A percentile compares a stretch with the other conserved stretches of the same genome.
These are phyloP conservation scores for Clavispora phyllophila DNA, from an alignment of 805 yeast species.

Conservation along the genomic window DNA sequence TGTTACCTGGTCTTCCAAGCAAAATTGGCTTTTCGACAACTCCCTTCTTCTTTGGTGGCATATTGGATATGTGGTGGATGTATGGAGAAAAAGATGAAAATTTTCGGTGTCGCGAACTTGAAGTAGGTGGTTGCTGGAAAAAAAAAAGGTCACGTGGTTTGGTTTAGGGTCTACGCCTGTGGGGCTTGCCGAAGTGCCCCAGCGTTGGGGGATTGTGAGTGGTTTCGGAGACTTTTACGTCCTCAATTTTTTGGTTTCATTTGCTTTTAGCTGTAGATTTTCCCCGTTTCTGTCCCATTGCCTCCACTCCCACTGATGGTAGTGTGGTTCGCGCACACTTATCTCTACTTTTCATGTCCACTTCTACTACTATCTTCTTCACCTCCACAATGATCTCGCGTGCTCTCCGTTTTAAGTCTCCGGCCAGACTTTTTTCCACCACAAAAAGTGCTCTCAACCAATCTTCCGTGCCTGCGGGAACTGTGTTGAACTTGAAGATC, in stretches of 20 bases:
- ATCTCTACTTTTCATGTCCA: background rate
- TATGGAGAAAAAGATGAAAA: conserved; percentile 5
- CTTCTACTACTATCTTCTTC: background rate
- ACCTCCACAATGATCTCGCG: conserved; percentile 1
- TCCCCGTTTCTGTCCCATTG: background rate
- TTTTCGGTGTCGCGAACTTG: conserved; percentile 12
- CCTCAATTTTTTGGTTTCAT: too few relatives aligned
- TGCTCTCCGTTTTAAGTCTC: background rate
- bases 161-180: background rate
- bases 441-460: conserved; percentile 3
- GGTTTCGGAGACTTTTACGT: too few relatives aligned
- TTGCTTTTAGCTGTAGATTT: too few relatives aligned
- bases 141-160: background rate
- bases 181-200: too few relatives aligned
- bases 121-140: background rate
- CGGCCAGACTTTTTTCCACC: conserved; percentile 9
- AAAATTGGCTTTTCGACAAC: conserved; percentile 64
- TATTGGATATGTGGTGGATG: conserved; percentile 16
- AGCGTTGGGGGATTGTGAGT: too few relatives aligned
- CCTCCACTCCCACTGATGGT: too few relatives aligned
- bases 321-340: conserved; percentile 1
- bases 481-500: conserved; percentile 65
- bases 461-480: conserved; percentile 67
- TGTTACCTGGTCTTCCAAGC: conserved; percentile 43
- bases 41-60: conserved; percentile 74